Base-by-base conservation (phyloP, 352 stramenopile genomes). In the Plasmopara muralis region DNA sequence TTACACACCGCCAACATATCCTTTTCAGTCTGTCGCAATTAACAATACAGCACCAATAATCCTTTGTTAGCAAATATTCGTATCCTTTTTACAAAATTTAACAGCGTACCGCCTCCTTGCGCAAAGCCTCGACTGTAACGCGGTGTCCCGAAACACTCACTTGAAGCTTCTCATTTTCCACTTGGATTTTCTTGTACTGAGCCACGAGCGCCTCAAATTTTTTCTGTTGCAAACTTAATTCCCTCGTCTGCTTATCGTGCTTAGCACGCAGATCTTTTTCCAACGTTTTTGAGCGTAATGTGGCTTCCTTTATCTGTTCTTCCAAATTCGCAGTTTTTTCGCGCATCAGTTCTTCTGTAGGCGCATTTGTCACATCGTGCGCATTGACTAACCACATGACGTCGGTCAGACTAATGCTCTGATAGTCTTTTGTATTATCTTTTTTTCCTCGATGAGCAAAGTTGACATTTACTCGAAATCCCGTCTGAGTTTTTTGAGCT, bases 271-370 rank as follows among this genome's bases (percentile, higher is more conserved):
- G 62, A 5, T 86, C 66, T 42, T 83, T 83, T 50, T 93, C 83
- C 37, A 92, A 46, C 12, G 66, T 60, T 52, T 85, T 76, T 0
- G 78, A 89, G 14, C 77, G 77, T 9, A 74, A 37, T 0, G 81
- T 90, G 7, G 83, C 83, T 50, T 93, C 81, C 43, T 91, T 91
- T 53, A 93, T 93, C 38, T 84, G 78, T 65, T 93, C 83, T 62
- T 93, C 83, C n/a, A 93, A 55, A 48, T 93, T 91, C 0, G 83
- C 83, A 1, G 83, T 93, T 58, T 93, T 93, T 46, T 93, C 83
- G 34, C 81, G 80, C 72, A 91, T 89, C 45, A 90, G 62, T 57
- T 92, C 83, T 53, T 94, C 83, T 1, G 77, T 89, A 13, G 79
- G 82, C 7, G 81, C 81, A 13, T 76, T 70, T 25, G 73, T 79